phyloP scores from a whole-genome alignment of 2,329 filamentous ascomycete genomes.

The Beauveria pseudobassiana region DNA sequence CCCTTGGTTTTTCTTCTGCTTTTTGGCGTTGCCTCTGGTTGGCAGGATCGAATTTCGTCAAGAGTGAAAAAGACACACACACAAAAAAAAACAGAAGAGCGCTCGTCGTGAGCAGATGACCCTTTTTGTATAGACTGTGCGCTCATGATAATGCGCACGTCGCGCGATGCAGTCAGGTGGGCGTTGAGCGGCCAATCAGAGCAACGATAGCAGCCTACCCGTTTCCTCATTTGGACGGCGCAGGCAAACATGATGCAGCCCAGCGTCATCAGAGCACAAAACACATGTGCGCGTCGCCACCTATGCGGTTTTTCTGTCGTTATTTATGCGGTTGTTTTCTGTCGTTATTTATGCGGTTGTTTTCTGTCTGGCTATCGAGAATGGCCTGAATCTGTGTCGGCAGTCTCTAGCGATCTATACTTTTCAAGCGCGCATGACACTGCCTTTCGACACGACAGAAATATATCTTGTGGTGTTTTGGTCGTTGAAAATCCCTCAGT shows the following conservation, averaged over 20 bases:
- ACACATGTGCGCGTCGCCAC: not conserved
- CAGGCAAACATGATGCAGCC: not conserved
- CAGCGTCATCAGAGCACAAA: not conserved
- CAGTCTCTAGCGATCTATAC: too few species aligned
- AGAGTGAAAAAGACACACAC: too few species aligned
- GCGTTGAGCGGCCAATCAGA: not conserved
- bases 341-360: too few species aligned
- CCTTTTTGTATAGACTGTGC: not conserved
- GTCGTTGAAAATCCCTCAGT: not conserved
- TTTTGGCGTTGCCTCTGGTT: too few species aligned
- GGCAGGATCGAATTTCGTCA: too few species aligned
- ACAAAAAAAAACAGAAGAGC: not conserved
- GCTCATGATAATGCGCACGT: not conserved
- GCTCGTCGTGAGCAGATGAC: not conserved
- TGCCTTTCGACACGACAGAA: not conserved
- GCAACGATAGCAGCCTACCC: not conserved
- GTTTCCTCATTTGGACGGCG: slow-evolving; percentile 11
- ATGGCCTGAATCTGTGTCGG: not conserved
- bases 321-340: too few species aligned
- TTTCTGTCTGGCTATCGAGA: not conserved
- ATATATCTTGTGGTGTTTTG: not conserved
- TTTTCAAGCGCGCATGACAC: not conserved
- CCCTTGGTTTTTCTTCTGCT: too few species aligned
- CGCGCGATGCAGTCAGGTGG: slow-evolving; percentile 3
- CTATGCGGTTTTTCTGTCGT: not conserved